Conservation (phyloP, 108 stramenopile species). For the Schizochytrium sp. region DNA sequence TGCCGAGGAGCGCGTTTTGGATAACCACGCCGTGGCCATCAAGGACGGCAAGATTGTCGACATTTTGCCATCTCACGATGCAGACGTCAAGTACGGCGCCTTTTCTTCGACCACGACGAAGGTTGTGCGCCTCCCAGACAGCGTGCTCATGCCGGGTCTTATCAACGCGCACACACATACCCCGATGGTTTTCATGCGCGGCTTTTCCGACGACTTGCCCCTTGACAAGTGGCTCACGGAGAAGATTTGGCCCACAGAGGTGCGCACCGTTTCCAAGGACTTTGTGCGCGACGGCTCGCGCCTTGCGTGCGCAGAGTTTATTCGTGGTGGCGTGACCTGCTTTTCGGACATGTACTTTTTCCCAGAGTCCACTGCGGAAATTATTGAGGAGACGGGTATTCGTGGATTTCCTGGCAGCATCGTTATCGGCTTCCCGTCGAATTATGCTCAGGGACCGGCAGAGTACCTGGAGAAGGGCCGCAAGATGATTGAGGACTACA, state of each 20-base stretch:
- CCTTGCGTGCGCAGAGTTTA: constrained; percentile 10
- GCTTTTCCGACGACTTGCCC: constrained; percentile 16
- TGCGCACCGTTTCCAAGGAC: neutral
- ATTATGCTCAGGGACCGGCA: neutral
- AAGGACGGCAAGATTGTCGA: constrained; percentile 13
- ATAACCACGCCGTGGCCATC: constrained; percentile 18
- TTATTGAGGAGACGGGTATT: neutral
- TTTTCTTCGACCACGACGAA: neutral
- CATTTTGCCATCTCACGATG: neutral
- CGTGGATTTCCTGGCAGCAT: neutral
- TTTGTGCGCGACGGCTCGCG: neutral
- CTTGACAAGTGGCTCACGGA: constrained; percentile 17
- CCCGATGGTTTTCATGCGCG: constrained; percentile 16
- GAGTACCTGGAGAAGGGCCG: constrained; percentile 9
- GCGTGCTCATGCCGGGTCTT: constrained; percentile 21
- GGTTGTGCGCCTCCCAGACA: neutral
- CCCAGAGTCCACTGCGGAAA: neutral
- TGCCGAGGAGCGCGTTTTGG: neutral
- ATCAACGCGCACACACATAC: constrained; percentile 29
- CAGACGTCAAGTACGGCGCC: neutral
- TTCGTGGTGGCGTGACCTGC: constrained; percentile 7
- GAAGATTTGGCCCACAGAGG: constrained; percentile 24
- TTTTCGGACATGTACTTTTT: constrained; percentile 30
- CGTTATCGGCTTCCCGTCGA: constrained; percentile 18
- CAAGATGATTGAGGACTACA: neutral